These are phyloP conservation scores for Cystobasidiaceae sp. DNA, from an alignment of 1,284 basidiomycete species.

Conservation along the genomic window DNA sequence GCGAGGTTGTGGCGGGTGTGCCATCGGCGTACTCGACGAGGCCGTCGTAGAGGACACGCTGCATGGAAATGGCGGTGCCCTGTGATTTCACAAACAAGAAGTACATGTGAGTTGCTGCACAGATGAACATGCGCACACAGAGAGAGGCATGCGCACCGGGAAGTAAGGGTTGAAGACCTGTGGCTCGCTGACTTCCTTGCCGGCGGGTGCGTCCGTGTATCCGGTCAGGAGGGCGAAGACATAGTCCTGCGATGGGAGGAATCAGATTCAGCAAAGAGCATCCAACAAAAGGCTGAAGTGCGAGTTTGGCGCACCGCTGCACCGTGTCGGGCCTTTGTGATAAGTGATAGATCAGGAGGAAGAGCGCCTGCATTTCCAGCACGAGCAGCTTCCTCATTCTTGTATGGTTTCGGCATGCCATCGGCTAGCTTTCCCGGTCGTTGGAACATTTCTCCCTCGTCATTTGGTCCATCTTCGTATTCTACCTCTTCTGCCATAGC, in stretches of 20 bases:
- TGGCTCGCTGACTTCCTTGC: constrained; percentile 90
- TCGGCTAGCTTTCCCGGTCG: constrained; percentile 95
- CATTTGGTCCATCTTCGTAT: constrained; percentile 93
- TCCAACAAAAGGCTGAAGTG: neutral
- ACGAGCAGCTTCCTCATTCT: constrained; percentile 96
- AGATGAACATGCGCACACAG: neutral
- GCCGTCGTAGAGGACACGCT: constrained; percentile 76
- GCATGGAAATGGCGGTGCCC: constrained; percentile 97
- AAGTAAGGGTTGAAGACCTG: constrained; percentile 82
- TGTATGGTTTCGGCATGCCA: constrained; percentile 92
- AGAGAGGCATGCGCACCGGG: constrained; percentile 39
- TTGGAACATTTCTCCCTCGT: constrained; percentile 96
- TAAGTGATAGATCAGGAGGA: constrained; percentile 94
- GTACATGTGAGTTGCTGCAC: neutral
- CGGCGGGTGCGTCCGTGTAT: constrained; percentile 93
- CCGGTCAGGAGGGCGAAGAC: constrained; percentile 95
- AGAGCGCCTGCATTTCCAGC: constrained; percentile 90
- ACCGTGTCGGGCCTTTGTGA: constrained; percentile 97
- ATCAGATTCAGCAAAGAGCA: neutral
- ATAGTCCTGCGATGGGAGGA: constrained; percentile 66
- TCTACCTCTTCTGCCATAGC: constrained; percentile 93
- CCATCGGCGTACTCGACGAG: constrained; percentile 93
- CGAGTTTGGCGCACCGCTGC: constrained; percentile 63
- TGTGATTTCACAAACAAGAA: no score
- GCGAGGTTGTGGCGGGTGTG: constrained; percentile 93